Base-by-base conservation (phyloP, 768 basidiomycete genomes). In the Suillus brevipes region DNA sequence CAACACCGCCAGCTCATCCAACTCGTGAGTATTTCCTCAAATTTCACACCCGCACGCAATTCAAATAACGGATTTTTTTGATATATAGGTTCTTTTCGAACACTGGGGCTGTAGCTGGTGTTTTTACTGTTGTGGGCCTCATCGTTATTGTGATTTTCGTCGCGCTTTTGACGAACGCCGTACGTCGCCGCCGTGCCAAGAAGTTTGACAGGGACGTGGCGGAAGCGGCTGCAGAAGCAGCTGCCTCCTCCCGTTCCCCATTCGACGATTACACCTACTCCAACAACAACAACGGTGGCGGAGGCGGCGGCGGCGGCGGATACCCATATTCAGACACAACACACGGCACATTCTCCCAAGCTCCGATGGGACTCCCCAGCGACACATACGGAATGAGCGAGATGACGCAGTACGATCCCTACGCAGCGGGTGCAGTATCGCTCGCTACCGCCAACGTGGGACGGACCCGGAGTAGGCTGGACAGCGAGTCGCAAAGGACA, bases 201-300 rank as follows among this genome's bases (percentile, higher is more conserved):
- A 80, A 83, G 50, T 88, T 91, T 69, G 91, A 93, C 72, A 81
- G 82, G n/a, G 91, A 92, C 61, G 85, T 91, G 47, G 87, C 85
- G 16, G 87, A 87, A 58, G 91, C 90, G 0, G 89, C 90, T 0
- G 84, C 83, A 4, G 88, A 86, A 64, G 90, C 90, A 0, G 82
- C 81, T 0, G 85, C 84, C 0, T 76, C 82, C 1, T 80, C 85
- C 0, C 80, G 79, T 23, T 79, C 83, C 0, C 86, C 85, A 14
- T 82, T 83, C 65, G 87, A 84, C 72, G 80, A 88, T n/a, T 78
- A 76, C 42, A 68, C 75, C 10, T 75, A 75, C 40, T 52, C 65
- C 14, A 72, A 72, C 49, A 69, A 71, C 16, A 72, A 72, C 47
- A 69, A 71, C 6, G 73, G 75, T 14, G 67, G 69, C 7, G 50